phyloP scores from a whole-genome alignment of 768 basidiomycete genomes.

The Pholiota conissans region DNA sequence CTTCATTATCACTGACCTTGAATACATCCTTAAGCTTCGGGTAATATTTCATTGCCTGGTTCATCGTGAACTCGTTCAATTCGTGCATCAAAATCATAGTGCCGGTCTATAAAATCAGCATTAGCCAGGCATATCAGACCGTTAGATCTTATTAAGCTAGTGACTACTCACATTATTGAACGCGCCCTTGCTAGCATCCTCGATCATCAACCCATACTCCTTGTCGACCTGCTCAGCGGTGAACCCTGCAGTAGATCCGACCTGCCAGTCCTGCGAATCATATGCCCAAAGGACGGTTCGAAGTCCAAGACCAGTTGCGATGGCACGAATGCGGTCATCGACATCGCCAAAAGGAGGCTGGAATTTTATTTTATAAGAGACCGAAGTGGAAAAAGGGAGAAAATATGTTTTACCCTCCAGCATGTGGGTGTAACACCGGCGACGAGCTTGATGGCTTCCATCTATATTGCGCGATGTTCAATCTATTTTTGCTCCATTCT shows the following conservation, averaged over 20 bases:
- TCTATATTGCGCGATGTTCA: conserved; percentile 24
- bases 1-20: conserved; percentile 29
- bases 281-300: conserved; percentile 74
- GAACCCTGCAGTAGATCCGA: conserved; percentile 40
- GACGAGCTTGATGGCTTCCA: conserved; percentile 55
- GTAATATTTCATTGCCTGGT: conserved; percentile 55
- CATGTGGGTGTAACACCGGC: conserved; percentile 58
- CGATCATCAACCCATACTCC: conserved; percentile 56
- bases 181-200: conserved; percentile 40
- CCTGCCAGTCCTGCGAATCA: conserved; percentile 76
- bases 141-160: neutral
- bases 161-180: conserved; percentile 35
- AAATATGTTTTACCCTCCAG: conserved; percentile 44
- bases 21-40: conserved; percentile 44
- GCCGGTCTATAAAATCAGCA: conserved; percentile 33
- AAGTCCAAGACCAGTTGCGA: conserved; percentile 66
- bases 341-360: conserved; percentile 68
- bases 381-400: neutral
- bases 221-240: conserved; percentile 45
- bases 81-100: conserved; percentile 60
- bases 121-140: neutral
- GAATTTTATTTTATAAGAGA: neutral
- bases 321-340: conserved; percentile 75
- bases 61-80: conserved; percentile 61
- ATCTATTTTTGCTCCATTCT: neutral